These are phyloP conservation scores for Diaporthe australafricana DNA, from an alignment of 2,329 filamentous ascomycete genomes.

Conservation along the genomic window DNA sequence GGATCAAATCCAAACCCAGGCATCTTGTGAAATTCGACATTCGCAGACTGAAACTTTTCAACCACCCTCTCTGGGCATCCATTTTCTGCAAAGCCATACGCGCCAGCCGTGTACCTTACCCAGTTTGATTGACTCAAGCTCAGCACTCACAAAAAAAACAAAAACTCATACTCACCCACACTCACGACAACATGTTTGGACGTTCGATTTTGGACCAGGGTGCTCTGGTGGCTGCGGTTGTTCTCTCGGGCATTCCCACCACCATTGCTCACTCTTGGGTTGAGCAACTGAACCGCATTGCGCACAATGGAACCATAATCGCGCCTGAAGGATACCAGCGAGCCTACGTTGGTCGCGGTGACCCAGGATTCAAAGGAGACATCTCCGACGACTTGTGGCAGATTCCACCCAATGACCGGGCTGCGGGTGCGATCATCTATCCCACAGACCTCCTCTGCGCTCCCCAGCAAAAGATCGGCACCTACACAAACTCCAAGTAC, in stretches of 20 bases:
- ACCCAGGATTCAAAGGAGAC: constrained; percentile 66
- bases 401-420: constrained; percentile 65
- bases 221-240: constrained; percentile 39
- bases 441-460: constrained; percentile 71
- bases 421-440: constrained; percentile 59
- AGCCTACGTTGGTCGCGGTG: constrained; percentile 71
- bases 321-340: constrained; percentile 81
- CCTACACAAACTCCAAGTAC: constrained; percentile 65
- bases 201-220: constrained; percentile 15
- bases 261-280: constrained; percentile 81
- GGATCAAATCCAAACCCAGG: background rate
- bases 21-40: background rate
- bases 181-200: constrained; percentile 24
- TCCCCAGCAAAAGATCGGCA: constrained; percentile 68
- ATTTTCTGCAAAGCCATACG: constrained; percentile 22
- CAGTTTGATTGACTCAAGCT: constrained; percentile 9
- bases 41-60: background rate
- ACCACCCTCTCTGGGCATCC: background rate
- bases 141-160: background rate
- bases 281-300: constrained; percentile 79
- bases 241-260: constrained; percentile 48
- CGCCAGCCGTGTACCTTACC: constrained; percentile 17
- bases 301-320: constrained; percentile 78
- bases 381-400: constrained; percentile 67
- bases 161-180: background rate